These are phyloP conservation scores for Cutaneotrichosporon sp. DNA, from an alignment of 1,284 basidiomycete genomes.

Conservation along the genomic window DNA sequence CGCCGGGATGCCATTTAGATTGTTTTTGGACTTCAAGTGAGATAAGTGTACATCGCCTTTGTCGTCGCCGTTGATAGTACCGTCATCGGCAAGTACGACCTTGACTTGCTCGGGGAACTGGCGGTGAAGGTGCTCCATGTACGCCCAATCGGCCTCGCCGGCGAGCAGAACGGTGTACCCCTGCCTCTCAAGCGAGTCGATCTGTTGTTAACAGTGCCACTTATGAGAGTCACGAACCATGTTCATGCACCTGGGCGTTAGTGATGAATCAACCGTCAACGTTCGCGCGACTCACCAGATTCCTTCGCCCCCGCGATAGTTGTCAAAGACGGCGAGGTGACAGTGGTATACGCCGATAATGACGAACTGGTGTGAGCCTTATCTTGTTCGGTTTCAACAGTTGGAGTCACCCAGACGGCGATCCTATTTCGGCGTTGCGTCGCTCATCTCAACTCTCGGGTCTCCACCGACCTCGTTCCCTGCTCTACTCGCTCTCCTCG, in stretches of 20 bases:
- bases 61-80: not conserved
- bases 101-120: constrained; percentile 25
- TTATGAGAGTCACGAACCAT: not conserved
- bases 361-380: constrained; percentile 4
- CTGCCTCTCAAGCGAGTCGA: constrained; percentile 16
- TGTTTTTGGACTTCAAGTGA: constrained; percentile 15
- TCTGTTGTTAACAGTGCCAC: not conserved
- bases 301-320: constrained; percentile 18
- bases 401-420: too few species aligned
- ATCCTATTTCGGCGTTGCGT: too few species aligned
- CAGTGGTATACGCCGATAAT: constrained; percentile 12
- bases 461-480: too few species aligned
- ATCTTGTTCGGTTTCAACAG: too few species aligned
- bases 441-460: too few species aligned
- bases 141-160: constrained; percentile 20
- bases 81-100: constrained; percentile 18
- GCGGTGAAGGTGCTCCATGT: constrained; percentile 24
- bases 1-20: constrained; percentile 22
- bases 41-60: not conserved
- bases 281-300: constrained; percentile 12
- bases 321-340: constrained; percentile 8
- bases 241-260: constrained; percentile 7
- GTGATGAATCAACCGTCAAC: too few species aligned
- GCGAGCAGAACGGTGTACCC: constrained; percentile 25
- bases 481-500: too few species aligned